Evolutionary conservation across 768 basidiomycete species (phyloP), one percentile per base, ranked within the genome.

Genomic region (Tricholoma saponaceum): DNA sequence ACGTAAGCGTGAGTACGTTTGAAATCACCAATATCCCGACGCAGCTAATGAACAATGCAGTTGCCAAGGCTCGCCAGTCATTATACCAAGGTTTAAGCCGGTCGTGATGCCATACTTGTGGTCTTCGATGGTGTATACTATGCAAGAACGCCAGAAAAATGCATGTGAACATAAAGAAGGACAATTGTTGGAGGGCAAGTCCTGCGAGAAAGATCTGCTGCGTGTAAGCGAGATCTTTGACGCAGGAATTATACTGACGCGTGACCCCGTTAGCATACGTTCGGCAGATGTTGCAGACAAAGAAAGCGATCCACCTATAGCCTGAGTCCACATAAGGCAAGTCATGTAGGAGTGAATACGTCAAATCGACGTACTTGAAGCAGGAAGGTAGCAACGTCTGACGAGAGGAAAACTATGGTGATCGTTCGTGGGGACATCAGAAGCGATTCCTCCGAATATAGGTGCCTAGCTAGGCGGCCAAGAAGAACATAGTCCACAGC

Each of bases 401-500:
- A 83, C 1, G 76, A 72, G 47, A 90, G 74, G 66, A 89, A 90
- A 10, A 83, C 66, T 28, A 76, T 58, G 7, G 85, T 85, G 59
- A 89, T 79, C 18, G 72, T 72, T 18, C 70, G 72, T 5, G 81
- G 73, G 0, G 73, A 70, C 20, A 90, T 67, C 25, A 83, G 63
- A 22, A 89, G 71, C 62, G 82, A 77, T 49, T 76, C 59, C 56
- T 78, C 73, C 33, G 76, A 76, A 9, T 72, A 63, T 5, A 89
- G 69, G 59, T 80, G 74, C 22, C 68, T 72, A 5, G 85, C 82
- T 3, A 91, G 67, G 12, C 80, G 80, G 9, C 86, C 85, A 1
- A 90, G 77, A 18, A 89, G 75, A 55, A 88, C 71, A 63, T 90
- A 90, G 63, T 85, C 79, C 13, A 83, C 79, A 4, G 85, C 85